These are phyloP conservation scores for Termitomyces sp. DNA, from an alignment of 768 basidiomycete species.

Conservation along the genomic window DNA sequence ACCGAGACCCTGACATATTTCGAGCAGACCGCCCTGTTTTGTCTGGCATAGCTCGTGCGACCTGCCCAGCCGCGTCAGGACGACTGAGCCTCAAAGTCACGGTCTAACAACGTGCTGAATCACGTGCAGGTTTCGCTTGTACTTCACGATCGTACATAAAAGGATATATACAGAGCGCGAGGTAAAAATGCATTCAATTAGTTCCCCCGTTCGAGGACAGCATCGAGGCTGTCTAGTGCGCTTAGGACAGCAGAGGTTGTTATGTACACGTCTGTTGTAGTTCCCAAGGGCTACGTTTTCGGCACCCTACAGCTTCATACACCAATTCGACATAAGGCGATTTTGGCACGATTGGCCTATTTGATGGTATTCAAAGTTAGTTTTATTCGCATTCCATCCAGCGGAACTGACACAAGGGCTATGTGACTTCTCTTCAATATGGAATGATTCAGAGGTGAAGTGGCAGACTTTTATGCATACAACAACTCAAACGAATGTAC, in stretches of 20 bases:
- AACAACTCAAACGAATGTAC: no score
- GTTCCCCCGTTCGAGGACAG: no score
- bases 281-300: constrained; percentile 76
- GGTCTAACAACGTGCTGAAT: constrained; percentile 9
- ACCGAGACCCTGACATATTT: constrained; percentile 25
- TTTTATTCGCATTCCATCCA: no score
- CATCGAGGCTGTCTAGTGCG: constrained; percentile 67
- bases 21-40: constrained; percentile 19
- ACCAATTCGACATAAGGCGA: no score
- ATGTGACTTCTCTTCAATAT: no score
- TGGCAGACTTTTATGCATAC: no score
- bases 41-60: constrained; percentile 21
- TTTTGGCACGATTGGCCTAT: no score
- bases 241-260: constrained; percentile 83
- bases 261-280: constrained; percentile 88
- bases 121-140: constrained; percentile 9
- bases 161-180: no score
- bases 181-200: neutral
- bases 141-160: neutral
- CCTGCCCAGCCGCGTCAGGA: constrained; percentile 13
- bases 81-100: neutral
- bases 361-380: no score
- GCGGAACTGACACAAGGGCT: no score
- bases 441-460: no score
- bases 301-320: constrained; percentile 47